phyloP scores from a whole-genome alignment of 768 basidiomycete species.

The Russula ochroleuca region DNA sequence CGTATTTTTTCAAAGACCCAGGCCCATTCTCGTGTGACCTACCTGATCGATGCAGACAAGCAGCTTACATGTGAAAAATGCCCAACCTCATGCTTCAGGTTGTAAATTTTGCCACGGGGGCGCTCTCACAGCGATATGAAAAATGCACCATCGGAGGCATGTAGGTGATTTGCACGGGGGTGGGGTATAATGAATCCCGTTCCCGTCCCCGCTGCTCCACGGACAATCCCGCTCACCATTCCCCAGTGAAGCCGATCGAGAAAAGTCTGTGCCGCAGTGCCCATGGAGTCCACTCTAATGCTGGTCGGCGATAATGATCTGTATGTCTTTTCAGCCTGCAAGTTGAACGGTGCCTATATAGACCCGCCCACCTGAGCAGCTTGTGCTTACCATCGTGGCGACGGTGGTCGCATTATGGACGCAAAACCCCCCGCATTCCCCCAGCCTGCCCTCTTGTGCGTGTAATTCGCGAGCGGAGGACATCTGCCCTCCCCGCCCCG shows the following conservation, averaged over 20 bases:
- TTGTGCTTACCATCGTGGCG: background rate
- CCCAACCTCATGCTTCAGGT: too few relatives aligned
- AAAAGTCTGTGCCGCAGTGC: background rate
- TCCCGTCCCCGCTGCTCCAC: background rate
- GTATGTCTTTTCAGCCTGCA: too few relatives aligned
- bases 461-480: background rate
- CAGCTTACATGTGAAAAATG: background rate
- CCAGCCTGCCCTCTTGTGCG: background rate
- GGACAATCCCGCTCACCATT: background rate
- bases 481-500: background rate
- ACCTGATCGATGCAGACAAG: background rate
- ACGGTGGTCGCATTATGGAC: background rate
- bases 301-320: background rate
- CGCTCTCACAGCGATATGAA: constrained; percentile 6
- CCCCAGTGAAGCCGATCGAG: background rate
- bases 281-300: background rate
- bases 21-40: background rate
- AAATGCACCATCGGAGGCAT: background rate
- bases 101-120: constrained; percentile 1
- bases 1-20: background rate
- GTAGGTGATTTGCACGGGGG: background rate
- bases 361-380: background rate
- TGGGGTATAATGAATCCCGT: background rate
- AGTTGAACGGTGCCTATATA: background rate
- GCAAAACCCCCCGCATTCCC: background rate